Evolutionary conservation across 2,329 filamentous ascomycete species (phyloP).

Genomic region (Colletotrichum phormii): DNA sequence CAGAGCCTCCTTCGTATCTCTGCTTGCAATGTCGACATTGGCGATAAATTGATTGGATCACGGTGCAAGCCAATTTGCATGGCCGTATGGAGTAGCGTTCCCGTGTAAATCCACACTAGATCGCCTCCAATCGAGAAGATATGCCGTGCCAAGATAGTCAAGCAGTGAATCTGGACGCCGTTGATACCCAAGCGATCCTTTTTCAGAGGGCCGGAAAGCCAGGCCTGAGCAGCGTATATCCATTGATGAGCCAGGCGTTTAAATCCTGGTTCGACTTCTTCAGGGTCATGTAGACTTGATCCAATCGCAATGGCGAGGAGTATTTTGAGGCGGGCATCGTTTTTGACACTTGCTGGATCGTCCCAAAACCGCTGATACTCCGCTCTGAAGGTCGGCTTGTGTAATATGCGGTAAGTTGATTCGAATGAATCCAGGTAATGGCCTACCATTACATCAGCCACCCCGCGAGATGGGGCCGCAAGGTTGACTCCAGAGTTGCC

Average conservation of each 20-base stretch:
- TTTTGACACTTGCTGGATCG: slow-evolving; percentile 40
- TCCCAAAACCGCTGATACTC: slow-evolving; percentile 63
- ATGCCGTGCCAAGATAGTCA: slow-evolving; percentile 52
- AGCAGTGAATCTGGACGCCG: slow-evolving; percentile 54
- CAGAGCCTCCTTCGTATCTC: slow-evolving; percentile 56
- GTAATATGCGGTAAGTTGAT: slow-evolving; percentile 62
- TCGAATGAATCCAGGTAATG: slow-evolving; percentile 65
- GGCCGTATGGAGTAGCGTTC: slow-evolving; percentile 53
- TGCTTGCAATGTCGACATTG: slow-evolving; percentile 48
- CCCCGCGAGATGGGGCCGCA: slow-evolving; percentile 42
- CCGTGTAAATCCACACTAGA: slow-evolving; percentile 54
- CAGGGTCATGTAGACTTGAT: slow-evolving; percentile 46
- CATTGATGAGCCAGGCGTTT: slow-evolving; percentile 48
- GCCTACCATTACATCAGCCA: slow-evolving; percentile 53
- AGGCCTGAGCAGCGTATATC: slow-evolving; percentile 53
- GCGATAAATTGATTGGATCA: slow-evolving; percentile 52
- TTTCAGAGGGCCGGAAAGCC: slow-evolving; percentile 54
- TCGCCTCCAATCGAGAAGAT: slow-evolving; percentile 55
- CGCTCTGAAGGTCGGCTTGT: slow-evolving; percentile 62
- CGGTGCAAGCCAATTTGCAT: slow-evolving; percentile 60
- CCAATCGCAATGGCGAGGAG: slow-evolving; percentile 55
- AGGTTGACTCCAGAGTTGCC: slow-evolving; percentile 39
- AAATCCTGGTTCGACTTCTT: slow-evolving; percentile 40
- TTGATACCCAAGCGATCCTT: slow-evolving; percentile 45
- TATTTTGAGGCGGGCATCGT: slow-evolving; percentile 47